Conservation (phyloP, 1,284 basidiomycete species). For the Erythrobasidium hasegawianum region DNA sequence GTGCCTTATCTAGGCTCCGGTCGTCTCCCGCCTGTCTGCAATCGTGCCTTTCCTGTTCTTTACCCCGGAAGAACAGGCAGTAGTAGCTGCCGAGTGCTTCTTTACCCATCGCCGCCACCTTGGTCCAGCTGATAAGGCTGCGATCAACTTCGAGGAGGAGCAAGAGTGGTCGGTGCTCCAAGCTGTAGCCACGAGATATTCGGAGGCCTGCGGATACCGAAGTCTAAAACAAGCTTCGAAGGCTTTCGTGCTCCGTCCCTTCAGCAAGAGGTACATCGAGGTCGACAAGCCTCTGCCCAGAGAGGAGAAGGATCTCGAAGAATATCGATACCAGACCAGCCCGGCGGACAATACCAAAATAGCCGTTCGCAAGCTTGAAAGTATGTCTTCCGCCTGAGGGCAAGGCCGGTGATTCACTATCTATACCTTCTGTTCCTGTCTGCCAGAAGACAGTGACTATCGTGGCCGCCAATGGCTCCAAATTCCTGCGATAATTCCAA, state of each 20-base stretch:
- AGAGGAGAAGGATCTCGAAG: background rate
- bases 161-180: background rate
- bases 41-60: conserved; percentile 2
- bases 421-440: too few species aligned
- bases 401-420: too few species aligned
- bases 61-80: background rate
- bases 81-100: background rate
- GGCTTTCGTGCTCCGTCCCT: background rate
- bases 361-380: too few species aligned
- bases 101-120: background rate
- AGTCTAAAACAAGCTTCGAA: background rate
- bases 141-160: background rate
- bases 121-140: background rate
- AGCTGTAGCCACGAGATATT: background rate
- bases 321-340: background rate
- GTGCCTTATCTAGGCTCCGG: too few species aligned
- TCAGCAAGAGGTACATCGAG: background rate
- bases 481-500: too few species aligned
- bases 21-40: background rate
- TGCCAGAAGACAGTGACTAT: too few species aligned
- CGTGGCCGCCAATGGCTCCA: too few species aligned
- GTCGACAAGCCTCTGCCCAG: background rate
- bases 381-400: too few species aligned
- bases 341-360: background rate
- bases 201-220: background rate